Evolutionary conservation across 305 asterid genomes (phyloP).

Genomic region (Fraxinus velutina): DNA sequence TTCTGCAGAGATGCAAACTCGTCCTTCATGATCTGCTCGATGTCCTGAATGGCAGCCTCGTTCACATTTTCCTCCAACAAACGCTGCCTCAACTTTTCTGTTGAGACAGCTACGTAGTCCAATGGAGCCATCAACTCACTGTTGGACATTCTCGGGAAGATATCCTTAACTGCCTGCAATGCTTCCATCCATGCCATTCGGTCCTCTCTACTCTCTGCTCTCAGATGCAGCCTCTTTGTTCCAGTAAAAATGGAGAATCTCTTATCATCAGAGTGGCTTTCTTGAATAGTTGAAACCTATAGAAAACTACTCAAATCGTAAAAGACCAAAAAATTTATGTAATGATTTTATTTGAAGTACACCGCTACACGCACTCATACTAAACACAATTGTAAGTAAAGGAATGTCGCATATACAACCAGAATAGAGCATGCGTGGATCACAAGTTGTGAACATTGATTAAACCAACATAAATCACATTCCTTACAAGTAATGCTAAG

Average conservation of each 20-base stretch:
- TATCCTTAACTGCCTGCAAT: slow-evolving; percentile 48
- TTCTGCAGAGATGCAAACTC: slow-evolving; percentile 45
- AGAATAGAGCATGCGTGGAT: background rate
- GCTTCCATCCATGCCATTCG: slow-evolving; percentile 52
- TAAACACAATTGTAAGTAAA: background rate
- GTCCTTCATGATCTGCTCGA: slow-evolving; percentile 44
- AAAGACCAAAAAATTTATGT: background rate
- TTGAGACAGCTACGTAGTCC: slow-evolving; percentile 37
- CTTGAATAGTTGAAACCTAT: slow-evolving; percentile 50
- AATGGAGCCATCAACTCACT: slow-evolving; percentile 52
- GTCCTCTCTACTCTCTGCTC: slow-evolving; percentile 50
- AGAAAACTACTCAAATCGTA: slow-evolving; percentile 15
- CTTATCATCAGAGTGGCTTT: slow-evolving; percentile 51
- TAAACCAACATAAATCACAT: background rate
- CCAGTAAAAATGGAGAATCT: slow-evolving; percentile 56
- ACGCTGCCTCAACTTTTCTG: slow-evolving; percentile 44
- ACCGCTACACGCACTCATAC: background rate
- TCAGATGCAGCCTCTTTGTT: slow-evolving; percentile 50
- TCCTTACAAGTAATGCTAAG: background rate
- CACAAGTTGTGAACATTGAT: background rate
- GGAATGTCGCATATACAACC: background rate
- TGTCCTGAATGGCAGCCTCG: slow-evolving; percentile 41
- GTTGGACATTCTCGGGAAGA: slow-evolving; percentile 55
- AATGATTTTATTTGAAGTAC: background rate
- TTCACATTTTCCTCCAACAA: slow-evolving; percentile 40